Percentiles rank a stretch among this genome's conserved stretches.
These are phyloP conservation scores for Xylariaceae sp. DNA, from an alignment of 2,329 filamentous ascomycete genomes.

Conservation along the genomic window DNA sequence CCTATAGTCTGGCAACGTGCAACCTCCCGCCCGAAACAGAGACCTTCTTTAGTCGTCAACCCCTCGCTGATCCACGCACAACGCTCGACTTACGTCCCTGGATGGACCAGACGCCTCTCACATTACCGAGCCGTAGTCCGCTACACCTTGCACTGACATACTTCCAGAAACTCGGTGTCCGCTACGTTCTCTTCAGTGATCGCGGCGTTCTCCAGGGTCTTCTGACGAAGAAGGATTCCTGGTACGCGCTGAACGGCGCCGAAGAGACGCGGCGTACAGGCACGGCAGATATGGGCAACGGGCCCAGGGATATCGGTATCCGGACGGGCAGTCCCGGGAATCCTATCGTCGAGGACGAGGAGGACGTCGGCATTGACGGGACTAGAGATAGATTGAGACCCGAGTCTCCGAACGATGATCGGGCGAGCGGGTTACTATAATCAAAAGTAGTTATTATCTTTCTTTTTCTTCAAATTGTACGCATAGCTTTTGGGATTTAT, in stretches of 20 bases:
- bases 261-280: constrained; percentile 50
- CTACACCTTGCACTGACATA: constrained; percentile 85
- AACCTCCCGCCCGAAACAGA: constrained; percentile 65
- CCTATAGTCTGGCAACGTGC: constrained; percentile 67
- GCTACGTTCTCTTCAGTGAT: constrained; percentile 85
- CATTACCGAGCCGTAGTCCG: constrained; percentile 67
- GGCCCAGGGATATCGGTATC: constrained; percentile 20
- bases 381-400: constrained; percentile 8
- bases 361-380: constrained; percentile 19
- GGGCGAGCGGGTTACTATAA: constrained; percentile 26
- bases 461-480: too few species aligned
- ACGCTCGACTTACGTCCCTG: constrained; percentile 87
- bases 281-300: constrained; percentile 29
- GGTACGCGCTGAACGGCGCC: constrained; percentile 81
- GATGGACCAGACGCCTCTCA: constrained; percentile 99
- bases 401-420: constrained; percentile 21
- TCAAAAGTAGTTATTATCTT: too few species aligned
- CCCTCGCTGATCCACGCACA: constrained; percentile 68
- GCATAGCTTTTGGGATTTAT: background rate
- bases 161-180: constrained; percentile 88
- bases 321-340: constrained; percentile 3
- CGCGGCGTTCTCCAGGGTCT: constrained; percentile 76
- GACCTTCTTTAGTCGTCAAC: constrained; percentile 78
- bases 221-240: constrained; percentile 95
- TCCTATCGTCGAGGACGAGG: constrained; percentile 14